phyloP scores from a whole-genome alignment of 768 basidiomycete genomes.

The Termitomyces sp. region DNA sequence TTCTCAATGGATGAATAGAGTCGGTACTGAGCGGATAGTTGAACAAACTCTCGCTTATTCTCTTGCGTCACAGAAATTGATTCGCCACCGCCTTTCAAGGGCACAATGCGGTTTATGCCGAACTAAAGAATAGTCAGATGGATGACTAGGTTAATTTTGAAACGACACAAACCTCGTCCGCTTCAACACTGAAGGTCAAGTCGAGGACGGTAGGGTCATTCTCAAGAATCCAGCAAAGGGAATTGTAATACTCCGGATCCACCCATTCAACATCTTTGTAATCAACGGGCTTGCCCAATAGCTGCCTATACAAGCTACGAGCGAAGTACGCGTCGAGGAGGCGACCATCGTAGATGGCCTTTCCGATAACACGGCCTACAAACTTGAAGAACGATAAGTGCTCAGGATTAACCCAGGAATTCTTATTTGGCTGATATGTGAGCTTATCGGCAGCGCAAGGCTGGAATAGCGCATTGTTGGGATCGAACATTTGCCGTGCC shows the following conservation, averaged over 20 bases:
- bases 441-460: constrained; percentile 93
- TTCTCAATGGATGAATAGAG: constrained; percentile 93
- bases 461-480: constrained; percentile 97
- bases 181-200: constrained; percentile 92
- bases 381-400: constrained; percentile 99
- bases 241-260: constrained; percentile 98
- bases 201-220: constrained; percentile 88
- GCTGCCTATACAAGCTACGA: constrained; percentile 91
- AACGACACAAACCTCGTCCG: constrained; percentile 71
- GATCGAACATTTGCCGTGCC: constrained; percentile 98
- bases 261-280: constrained; percentile 97
- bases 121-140: constrained; percentile 49
- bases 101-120: constrained; percentile 84
- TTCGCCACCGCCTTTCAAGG: constrained; percentile 85
- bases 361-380: constrained; percentile 95
- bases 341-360: constrained; percentile 95
- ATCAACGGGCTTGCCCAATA: constrained; percentile 92
- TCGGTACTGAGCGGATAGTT: constrained; percentile 91
- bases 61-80: constrained; percentile 88
- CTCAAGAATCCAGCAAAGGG: constrained; percentile 96
- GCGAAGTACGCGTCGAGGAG: constrained; percentile 98
- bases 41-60: constrained; percentile 95
- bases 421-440: constrained; percentile 95
- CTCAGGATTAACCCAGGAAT: constrained; percentile 92
- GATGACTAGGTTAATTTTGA: neutral